phyloP scores from a whole-genome alignment of 257 asterid genomes.

The Gentiana straminea region DNA sequence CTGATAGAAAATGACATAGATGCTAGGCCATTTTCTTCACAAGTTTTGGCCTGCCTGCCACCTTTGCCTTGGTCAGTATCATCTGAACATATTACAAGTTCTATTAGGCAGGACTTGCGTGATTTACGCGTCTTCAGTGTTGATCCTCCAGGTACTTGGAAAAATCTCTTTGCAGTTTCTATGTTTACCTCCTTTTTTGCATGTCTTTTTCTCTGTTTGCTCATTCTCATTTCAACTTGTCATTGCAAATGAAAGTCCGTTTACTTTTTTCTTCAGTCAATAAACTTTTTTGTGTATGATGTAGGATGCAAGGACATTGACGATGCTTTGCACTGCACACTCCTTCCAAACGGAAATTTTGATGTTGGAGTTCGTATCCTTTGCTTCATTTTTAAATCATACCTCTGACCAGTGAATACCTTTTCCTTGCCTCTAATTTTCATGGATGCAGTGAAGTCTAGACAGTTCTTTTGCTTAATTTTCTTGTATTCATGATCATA shows the following conservation, averaged over 20 bases:
- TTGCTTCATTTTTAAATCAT: not conserved
- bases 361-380: slow-evolving; percentile 99
- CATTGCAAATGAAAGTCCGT: not conserved
- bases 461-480: too few relatives aligned
- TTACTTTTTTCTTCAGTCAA: slow-evolving; percentile 6
- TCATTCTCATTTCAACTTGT: not conserved
- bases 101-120: slow-evolving; percentile 80
- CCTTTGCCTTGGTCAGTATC: slow-evolving; percentile 93
- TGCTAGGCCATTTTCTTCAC: slow-evolving; percentile 90
- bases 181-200: not conserved
- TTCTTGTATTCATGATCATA: too few relatives aligned
- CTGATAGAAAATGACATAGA: slow-evolving; percentile 90
- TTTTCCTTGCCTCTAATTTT: not conserved
- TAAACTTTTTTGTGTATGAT: slow-evolving; percentile 16
- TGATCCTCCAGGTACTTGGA: slow-evolving; percentile 87
- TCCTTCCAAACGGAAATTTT: slow-evolving; percentile 83
- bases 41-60: slow-evolving; percentile 96
- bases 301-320: slow-evolving; percentile 97
- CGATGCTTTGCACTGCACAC: slow-evolving; percentile 90
- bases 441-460: too few relatives aligned
- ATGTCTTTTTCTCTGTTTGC: slow-evolving; percentile 9
- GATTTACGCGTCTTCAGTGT: slow-evolving; percentile 88
- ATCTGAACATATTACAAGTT: slow-evolving; percentile 64
- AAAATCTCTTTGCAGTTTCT: too few relatives aligned
- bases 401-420: not conserved